These are phyloP conservation scores for Rhizophagus prolifer DNA, from an alignment of 192 early-diverging fungal species.

Conservation along the genomic window DNA sequence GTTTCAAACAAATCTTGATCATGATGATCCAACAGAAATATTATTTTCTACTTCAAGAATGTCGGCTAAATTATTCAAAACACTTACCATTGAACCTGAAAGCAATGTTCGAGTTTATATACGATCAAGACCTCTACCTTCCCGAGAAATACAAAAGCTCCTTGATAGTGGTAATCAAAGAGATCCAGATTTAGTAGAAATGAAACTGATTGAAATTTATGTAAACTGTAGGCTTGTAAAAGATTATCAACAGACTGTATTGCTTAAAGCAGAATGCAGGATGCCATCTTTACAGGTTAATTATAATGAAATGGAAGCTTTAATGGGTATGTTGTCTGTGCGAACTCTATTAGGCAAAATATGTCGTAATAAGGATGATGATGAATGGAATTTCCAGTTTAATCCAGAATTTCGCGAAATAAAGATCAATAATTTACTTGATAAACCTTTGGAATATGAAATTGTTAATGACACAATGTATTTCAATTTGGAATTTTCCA, in stretches of 20 bases:
- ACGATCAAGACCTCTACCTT: conserved; percentile 55
- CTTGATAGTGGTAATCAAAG: conserved; percentile 42
- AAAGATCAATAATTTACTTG: conserved; percentile 54
- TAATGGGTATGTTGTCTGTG: conserved; percentile 40
- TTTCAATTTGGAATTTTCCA: conserved; percentile 59
- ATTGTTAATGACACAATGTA: conserved; percentile 74
- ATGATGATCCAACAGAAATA: conserved; percentile 66
- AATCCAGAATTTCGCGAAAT: conserved; percentile 42
- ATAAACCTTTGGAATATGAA: conserved; percentile 59
- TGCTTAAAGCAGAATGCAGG: conserved; percentile 60
- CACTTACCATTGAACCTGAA: conserved; percentile 64
- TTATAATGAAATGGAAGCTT: conserved; percentile 44
- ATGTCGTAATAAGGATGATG: conserved; percentile 36
- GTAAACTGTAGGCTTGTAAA: conserved; percentile 80
- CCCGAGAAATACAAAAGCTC: conserved; percentile 40
- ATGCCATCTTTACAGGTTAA: conserved; percentile 51
- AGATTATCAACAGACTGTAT: conserved; percentile 74
- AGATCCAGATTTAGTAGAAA: conserved; percentile 54
- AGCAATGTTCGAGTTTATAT: conserved; percentile 68
- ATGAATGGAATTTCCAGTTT: conserved; percentile 55
- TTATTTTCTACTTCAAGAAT: conserved; percentile 76
- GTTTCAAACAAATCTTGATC: conserved; percentile 62
- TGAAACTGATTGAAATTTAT: conserved; percentile 70
- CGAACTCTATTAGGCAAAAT: conserved; percentile 30
- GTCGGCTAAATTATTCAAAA: conserved; percentile 68